Evolutionary conservation across 768 basidiomycete genomes (phyloP).

Genomic region (Tylopilus rubrobrunneus): DNA sequence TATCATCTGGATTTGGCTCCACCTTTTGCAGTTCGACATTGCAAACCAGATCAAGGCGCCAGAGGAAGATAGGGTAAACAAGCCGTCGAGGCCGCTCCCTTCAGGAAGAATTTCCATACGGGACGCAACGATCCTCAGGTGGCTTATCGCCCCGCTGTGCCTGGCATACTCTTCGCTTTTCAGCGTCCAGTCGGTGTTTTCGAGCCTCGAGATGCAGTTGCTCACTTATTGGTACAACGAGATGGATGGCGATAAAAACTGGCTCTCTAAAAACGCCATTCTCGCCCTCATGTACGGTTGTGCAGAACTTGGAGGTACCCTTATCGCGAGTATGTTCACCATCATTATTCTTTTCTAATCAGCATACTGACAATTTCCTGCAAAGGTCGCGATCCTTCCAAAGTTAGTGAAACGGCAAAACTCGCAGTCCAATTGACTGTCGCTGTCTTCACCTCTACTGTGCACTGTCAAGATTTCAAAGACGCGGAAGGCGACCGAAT

Average conservation of each 20-base stretch:
- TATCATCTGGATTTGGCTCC: conserved; percentile 43
- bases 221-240: conserved; percentile 39
- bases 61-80: conserved; percentile 43
- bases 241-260: conserved; percentile 34
- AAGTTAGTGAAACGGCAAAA: conserved; percentile 25
- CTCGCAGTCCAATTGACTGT: conserved; percentile 35
- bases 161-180: conserved; percentile 32
- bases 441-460: conserved; percentile 40
- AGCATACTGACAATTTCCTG: background rate
- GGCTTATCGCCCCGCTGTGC: conserved; percentile 34
- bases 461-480: conserved; percentile 49
- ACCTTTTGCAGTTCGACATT: conserved; percentile 42
- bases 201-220: conserved; percentile 33
- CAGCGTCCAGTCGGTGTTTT: conserved; percentile 28
- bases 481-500: conserved; percentile 40
- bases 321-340: conserved; percentile 31
- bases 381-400: conserved; percentile 22
- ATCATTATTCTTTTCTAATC: background rate
- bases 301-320: conserved; percentile 36
- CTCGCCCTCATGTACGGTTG: conserved; percentile 38
- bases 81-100: conserved; percentile 43
- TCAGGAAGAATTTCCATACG: conserved; percentile 37
- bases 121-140: conserved; percentile 35
- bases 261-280: conserved; percentile 36
- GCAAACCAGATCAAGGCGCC: conserved; percentile 41